phyloP scores from a whole-genome alignment of 148 eudicot genomes.

The Gaultheria prostrata region DNA sequence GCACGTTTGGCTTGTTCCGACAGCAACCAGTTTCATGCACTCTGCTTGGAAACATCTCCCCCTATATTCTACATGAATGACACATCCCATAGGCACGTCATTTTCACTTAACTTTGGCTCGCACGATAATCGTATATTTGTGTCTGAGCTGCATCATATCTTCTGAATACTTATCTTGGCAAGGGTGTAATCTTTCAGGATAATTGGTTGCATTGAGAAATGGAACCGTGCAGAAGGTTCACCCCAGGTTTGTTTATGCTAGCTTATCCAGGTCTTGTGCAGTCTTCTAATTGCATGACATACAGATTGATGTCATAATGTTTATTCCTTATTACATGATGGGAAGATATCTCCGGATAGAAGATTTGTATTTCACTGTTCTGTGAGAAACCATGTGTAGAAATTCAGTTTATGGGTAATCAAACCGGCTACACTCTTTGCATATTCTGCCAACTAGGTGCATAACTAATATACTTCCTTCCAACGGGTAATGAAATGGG shows the following conservation, averaged over 20 bases:
- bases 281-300: not conserved
- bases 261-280: not conserved
- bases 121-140: not conserved
- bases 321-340: not conserved
- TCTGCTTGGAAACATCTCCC: conserved; percentile 83
- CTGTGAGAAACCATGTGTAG: not conserved
- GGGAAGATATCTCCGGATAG: not conserved
- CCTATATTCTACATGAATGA: conserved; percentile 97
- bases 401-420: not conserved
- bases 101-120: not conserved
- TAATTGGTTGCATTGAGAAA: conserved; percentile 79
- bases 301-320: not conserved
- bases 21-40: conserved; percentile 94
- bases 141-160: not conserved
- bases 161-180: conserved; percentile 7
- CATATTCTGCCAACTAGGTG: not conserved
- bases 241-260: conserved; percentile 66
- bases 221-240: conserved; percentile 86
- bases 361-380: not conserved
- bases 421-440: not conserved
- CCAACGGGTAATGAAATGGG: not conserved
- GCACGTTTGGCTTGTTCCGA: conserved; percentile 70
- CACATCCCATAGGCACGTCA: conserved; percentile 80
- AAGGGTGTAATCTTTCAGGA: conserved; percentile 47
- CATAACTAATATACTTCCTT: not conserved